Conservation (phyloP, 768 basidiomycete species). For the Trametes cubensis region DNA sequence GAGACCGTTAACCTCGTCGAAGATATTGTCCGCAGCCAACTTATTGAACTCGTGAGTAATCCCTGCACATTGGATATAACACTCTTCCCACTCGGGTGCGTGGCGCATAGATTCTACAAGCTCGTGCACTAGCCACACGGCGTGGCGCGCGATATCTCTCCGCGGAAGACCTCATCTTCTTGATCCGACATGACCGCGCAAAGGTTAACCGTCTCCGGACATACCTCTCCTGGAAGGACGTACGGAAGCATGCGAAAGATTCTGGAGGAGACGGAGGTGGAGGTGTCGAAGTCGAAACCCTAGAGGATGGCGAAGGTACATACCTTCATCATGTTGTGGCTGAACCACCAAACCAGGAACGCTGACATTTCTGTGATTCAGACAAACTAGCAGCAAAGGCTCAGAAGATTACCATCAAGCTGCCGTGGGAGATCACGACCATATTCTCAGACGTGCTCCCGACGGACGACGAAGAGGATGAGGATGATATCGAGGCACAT, state of each 20-base stretch:
- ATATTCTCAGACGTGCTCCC: conserved; percentile 91
- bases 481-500: conserved; percentile 94
- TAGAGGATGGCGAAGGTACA: conserved; percentile 84
- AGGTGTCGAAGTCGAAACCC: conserved; percentile 78
- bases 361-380: conserved; percentile 32
- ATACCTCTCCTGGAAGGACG: conserved; percentile 97
- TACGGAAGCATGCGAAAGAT: conserved; percentile 93
- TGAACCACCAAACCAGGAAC: background rate
- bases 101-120: conserved; percentile 77
- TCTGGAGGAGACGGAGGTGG: conserved; percentile 80
- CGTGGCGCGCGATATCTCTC: conserved; percentile 85
- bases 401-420: conserved; percentile 91
- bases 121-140: conserved; percentile 78
- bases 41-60: conserved; percentile 77
- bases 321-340: background rate
- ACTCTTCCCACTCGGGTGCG: background rate
- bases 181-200: conserved; percentile 90
- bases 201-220: conserved; percentile 93
- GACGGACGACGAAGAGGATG: conserved; percentile 94
- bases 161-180: conserved; percentile 94
- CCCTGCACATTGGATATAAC: background rate
- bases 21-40: conserved; percentile 87
- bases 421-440: conserved; percentile 94
- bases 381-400: conserved; percentile 83
- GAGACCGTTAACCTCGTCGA: conserved; percentile 95